Evolutionary conservation across 441 rosid genomes (phyloP).

Genomic region (Brassica hybrid): DNA sequence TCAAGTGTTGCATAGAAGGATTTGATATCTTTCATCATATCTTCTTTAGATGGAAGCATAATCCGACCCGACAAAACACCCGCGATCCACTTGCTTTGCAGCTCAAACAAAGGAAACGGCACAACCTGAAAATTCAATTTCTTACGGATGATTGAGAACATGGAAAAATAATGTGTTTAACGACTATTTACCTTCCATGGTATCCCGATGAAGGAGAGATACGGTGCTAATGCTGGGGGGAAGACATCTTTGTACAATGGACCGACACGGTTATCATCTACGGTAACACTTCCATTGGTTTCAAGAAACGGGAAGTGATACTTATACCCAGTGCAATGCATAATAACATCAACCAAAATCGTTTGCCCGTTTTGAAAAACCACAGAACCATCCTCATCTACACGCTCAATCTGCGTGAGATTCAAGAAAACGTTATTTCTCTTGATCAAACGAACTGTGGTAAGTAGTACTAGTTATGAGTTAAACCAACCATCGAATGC

Average conservation of each 20-base stretch:
- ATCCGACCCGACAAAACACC: slow-evolving; percentile 73
- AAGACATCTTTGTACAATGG: slow-evolving; percentile 84
- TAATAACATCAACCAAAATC: slow-evolving; percentile 59
- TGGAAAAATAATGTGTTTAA: not conserved
- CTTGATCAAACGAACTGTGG: not conserved
- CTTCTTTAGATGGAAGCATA: slow-evolving; percentile 58
- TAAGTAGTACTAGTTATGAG: not conserved
- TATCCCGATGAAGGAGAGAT: slow-evolving; percentile 83
- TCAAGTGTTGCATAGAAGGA: slow-evolving; percentile 57
- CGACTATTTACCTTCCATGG: slow-evolving; percentile 61
- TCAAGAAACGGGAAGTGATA: slow-evolving; percentile 81
- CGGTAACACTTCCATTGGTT: slow-evolving; percentile 61
- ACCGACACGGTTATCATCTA: slow-evolving; percentile 78
- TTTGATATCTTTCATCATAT: slow-evolving; percentile 63
- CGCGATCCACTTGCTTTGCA: slow-evolving; percentile 87
- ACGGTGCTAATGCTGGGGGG: slow-evolving; percentile 70
- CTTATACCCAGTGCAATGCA: slow-evolving; percentile 91
- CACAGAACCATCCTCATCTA: slow-evolving; percentile 60
- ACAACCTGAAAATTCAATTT: slow-evolving; percentile 42
- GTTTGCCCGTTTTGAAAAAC: slow-evolving; percentile 62
- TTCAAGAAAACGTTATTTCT: not conserved
- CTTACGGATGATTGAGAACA: not conserved
- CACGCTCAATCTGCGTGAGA: slow-evolving; percentile 58
- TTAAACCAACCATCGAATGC: slow-evolving; percentile 72
- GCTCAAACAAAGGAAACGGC: slow-evolving; percentile 68